These are phyloP conservation scores for Yamadazyma friedrichii DNA, from an alignment of 1,139 yeast species.

Conservation along the genomic window DNA sequence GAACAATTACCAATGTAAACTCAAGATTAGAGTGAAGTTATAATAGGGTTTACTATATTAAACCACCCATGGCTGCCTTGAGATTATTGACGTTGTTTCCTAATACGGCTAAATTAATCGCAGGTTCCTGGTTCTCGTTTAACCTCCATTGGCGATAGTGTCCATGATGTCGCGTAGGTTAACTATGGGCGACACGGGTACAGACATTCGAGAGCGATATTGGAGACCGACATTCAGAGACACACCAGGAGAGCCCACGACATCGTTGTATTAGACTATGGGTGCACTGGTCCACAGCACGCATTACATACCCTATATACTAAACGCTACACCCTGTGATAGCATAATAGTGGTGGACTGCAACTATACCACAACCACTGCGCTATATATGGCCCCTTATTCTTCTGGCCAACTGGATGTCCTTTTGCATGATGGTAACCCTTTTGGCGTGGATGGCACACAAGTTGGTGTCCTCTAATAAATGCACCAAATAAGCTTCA, in stretches of 20 bases:
- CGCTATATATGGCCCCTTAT: slow-evolving; percentile 58
- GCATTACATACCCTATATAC: neutral
- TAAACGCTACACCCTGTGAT: too few relatives aligned
- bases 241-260: too few relatives aligned
- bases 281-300: neutral
- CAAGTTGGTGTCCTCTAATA: slow-evolving; percentile 86
- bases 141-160: neutral
- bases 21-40: too few relatives aligned
- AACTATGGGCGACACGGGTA: neutral
- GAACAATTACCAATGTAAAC: too few relatives aligned
- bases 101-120: neutral
- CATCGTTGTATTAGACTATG: too few relatives aligned
- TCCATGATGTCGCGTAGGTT: too few relatives aligned
- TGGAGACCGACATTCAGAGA: too few relatives aligned
- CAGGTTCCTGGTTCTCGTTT: neutral
- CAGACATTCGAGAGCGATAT: too few relatives aligned
- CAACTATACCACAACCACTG: too few relatives aligned
- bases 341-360: too few relatives aligned
- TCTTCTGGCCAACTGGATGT: slow-evolving; percentile 86
- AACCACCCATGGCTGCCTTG: too few relatives aligned
- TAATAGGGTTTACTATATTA: too few relatives aligned
- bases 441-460: slow-evolving; percentile 93
- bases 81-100: neutral
- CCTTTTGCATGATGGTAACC: slow-evolving; percentile 92
- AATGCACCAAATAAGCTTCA: slow-evolving; percentile 82